A percentile compares a stretch with the other conserved stretches of the same genome.
Conservation (phyloP, 2,329 filamentous ascomycete genomes). For the Dactylellina cionopaga region DNA sequence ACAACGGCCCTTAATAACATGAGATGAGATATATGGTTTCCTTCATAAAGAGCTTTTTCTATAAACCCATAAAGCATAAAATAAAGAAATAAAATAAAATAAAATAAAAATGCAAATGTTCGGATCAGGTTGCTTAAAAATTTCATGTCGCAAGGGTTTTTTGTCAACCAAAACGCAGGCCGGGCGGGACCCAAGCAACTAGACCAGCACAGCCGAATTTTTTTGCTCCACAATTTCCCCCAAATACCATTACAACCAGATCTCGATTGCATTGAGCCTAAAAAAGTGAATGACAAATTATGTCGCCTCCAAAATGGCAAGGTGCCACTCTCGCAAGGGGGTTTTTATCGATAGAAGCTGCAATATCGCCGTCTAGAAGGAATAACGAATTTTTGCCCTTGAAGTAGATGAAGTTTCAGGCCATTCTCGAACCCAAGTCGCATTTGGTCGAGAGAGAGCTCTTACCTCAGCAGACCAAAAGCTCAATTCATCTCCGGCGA, state of each 20-base stretch:
- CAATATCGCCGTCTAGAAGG: conserved; percentile 41
- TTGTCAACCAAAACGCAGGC: conserved; percentile 24
- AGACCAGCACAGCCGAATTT: conserved; percentile 46
- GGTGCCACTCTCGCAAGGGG: conserved; percentile 13
- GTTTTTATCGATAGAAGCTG: conserved; percentile 46
- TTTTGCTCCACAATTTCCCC: conserved; percentile 32
- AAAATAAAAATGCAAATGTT: not conserved
- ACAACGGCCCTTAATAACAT: conserved; percentile 15
- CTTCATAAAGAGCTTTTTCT: too few species aligned
- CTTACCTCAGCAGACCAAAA: not conserved
- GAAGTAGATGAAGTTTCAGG: not conserved
- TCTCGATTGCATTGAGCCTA: conserved; percentile 45
- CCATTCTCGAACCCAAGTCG: not conserved
- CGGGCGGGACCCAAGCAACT: not conserved
- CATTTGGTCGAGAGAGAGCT: conserved; percentile 9
- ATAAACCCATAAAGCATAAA: too few species aligned
- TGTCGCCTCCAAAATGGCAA: conserved; percentile 34
- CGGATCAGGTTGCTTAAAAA: conserved; percentile 22
- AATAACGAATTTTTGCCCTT: not conserved
- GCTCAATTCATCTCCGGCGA: conserved; percentile 37
- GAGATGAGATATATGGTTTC: conserved; percentile 30
- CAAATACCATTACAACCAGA: conserved; percentile 27
- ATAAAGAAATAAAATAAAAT: too few species aligned
- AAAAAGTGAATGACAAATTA: conserved; percentile 49
- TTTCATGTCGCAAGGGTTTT: conserved; percentile 3